These are phyloP conservation scores for California macrophylla DNA, from an alignment of 441 rosid species.

Conservation along the genomic window DNA sequence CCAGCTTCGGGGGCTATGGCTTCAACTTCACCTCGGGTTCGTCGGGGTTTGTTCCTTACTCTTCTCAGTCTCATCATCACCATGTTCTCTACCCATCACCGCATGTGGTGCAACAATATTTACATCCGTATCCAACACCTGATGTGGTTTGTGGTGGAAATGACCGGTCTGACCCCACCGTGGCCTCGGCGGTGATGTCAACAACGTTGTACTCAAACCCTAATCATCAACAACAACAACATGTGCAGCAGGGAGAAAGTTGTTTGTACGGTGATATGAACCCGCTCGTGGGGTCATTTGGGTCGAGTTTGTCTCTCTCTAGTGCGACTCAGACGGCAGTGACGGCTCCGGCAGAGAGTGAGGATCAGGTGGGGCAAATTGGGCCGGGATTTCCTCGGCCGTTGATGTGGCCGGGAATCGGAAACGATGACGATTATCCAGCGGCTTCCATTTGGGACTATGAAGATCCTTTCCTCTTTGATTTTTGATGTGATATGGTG, in stretches of 20 bases:
- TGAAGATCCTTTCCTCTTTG: constrained; percentile 42
- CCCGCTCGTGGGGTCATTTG: constrained; percentile 36
- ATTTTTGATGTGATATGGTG: too few relatives aligned
- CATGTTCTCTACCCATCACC: not conserved
- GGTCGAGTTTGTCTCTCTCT: constrained; percentile 35
- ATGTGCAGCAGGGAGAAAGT: not conserved
- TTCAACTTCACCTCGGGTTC: constrained; percentile 23
- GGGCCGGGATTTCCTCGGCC: constrained; percentile 37
- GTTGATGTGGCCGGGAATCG: constrained; percentile 46
- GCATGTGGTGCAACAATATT: constrained; percentile 15
- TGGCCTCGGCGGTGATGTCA: not conserved
- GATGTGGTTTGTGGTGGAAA: constrained; percentile 7
- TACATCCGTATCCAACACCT: constrained; percentile 24
- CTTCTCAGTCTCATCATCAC: too few relatives aligned
- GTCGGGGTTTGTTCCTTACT: constrained; percentile 24
- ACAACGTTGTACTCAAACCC: constrained; percentile 23
- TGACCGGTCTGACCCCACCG: not conserved
- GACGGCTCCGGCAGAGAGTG: constrained; percentile 19
- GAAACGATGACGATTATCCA: constrained; percentile 46
- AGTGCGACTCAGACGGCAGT: constrained; percentile 23
- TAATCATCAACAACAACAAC: constrained; percentile 17
- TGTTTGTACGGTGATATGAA: constrained; percentile 29
- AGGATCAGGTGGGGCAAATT: constrained; percentile 34
- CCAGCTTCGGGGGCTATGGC: too few relatives aligned
- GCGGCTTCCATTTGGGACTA: constrained; percentile 59